phyloP scores from a whole-genome alignment of 2,329 filamentous ascomycete species.

The Colletotrichum nymphaeae region DNA sequence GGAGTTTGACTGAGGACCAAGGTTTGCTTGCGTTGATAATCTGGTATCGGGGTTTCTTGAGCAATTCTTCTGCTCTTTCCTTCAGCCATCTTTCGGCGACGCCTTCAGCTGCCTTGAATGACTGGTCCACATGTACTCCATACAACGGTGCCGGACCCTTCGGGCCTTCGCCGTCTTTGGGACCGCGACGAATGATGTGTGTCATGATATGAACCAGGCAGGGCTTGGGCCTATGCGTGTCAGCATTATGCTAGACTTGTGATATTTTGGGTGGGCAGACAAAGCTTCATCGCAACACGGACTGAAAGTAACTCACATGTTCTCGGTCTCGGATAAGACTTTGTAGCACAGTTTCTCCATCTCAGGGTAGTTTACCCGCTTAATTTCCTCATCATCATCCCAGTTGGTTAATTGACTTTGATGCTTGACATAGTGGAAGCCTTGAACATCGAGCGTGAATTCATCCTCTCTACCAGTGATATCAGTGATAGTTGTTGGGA shows the following conservation, averaged over 20 bases:
- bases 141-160: slow-evolving; percentile 32
- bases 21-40: slow-evolving; percentile 67
- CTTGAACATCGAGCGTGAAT: slow-evolving; percentile 64
- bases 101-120: slow-evolving; percentile 53
- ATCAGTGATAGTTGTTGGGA: slow-evolving; percentile 64
- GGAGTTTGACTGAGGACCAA: slow-evolving; percentile 62
- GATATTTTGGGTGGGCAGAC: neutral
- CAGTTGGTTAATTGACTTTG: slow-evolving; percentile 63
- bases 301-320: slow-evolving; percentile 11
- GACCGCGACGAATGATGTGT: slow-evolving; percentile 30
- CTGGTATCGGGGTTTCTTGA: slow-evolving; percentile 56
- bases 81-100: slow-evolving; percentile 29
- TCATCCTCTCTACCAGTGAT: slow-evolving; percentile 74
- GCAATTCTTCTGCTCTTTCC: slow-evolving; percentile 40
- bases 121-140: slow-evolving; percentile 67
- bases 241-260: neutral
- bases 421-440: slow-evolving; percentile 67
- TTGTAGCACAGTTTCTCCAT: slow-evolving; percentile 35
- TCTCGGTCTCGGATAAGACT: slow-evolving; percentile 24
- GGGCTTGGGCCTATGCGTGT: slow-evolving; percentile 19
- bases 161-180: slow-evolving; percentile 20
- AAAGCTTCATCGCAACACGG: no score
- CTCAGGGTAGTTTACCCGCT: slow-evolving; percentile 50
- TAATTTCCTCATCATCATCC: slow-evolving; percentile 63
- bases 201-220: slow-evolving; percentile 29